These are phyloP conservation scores for Suillus decipiens DNA, from an alignment of 768 basidiomycete genomes.

Conservation along the genomic window DNA sequence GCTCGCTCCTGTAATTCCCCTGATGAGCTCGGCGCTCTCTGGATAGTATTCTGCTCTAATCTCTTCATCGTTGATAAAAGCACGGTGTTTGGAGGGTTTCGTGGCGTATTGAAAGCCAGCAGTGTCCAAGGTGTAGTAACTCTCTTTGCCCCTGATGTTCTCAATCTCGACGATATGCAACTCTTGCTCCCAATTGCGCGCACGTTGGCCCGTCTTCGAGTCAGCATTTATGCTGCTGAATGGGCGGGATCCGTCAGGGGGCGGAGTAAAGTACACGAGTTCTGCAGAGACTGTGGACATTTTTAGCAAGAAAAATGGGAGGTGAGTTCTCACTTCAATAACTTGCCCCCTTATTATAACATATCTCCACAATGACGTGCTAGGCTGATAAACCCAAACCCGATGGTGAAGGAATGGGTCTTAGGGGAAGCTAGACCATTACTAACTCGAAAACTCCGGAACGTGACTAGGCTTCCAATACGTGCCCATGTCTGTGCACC, in stretches of 20 bases:
- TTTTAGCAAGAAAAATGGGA: background rate
- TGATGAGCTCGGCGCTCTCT: slow-evolving; percentile 59
- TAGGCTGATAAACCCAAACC: background rate
- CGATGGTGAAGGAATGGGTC: no score
- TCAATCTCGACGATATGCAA: slow-evolving; percentile 43
- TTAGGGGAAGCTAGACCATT: background rate
- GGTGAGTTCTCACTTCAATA: background rate
- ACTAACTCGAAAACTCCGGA: background rate
- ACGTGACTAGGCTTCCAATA: background rate
- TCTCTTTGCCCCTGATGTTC: slow-evolving; percentile 55
- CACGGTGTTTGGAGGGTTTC: slow-evolving; percentile 43
- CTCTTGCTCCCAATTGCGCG: slow-evolving; percentile 37
- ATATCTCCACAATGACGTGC: background rate
- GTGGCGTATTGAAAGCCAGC: slow-evolving; percentile 51
- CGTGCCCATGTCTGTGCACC: background rate
- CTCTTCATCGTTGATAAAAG: slow-evolving; percentile 53
- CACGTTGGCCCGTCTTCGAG: slow-evolving; percentile 36
- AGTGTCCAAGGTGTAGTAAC: slow-evolving; percentile 45
- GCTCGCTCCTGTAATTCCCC: slow-evolving; percentile 60
- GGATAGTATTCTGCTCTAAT: slow-evolving; percentile 59
- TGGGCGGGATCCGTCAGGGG: slow-evolving; percentile 41
- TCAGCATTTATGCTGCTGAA: slow-evolving; percentile 40
- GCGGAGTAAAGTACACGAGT: slow-evolving; percentile 41
- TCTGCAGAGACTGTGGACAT: slow-evolving; percentile 22
- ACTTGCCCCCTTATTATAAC: background rate